Conservation (phyloP, 116 monocot genomes). For the Trichopus zeylanicus region DNA sequence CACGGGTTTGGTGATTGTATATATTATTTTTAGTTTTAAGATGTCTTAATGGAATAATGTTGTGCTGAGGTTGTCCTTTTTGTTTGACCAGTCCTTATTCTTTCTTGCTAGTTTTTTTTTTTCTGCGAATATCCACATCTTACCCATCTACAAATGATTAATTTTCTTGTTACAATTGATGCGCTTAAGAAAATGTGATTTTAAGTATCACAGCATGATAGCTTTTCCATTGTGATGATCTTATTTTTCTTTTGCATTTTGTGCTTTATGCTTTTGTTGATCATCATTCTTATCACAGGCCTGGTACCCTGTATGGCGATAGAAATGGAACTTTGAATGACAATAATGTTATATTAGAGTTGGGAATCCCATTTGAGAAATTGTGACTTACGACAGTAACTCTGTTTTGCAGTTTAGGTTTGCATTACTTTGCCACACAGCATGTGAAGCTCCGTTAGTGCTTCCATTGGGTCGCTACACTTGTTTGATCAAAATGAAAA, state of each 20-base stretch:
- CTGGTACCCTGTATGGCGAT: conserved; percentile 57
- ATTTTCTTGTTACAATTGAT: too few species aligned
- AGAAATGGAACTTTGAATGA: conserved; percentile 39
- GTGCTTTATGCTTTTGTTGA: conserved; percentile 8
- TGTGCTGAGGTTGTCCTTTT: too few species aligned
- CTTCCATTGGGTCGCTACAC: conserved; percentile 32
- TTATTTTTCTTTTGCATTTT: background rate
- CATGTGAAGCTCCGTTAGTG: conserved; percentile 60
- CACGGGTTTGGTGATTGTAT: background rate
- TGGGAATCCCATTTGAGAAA: background rate
- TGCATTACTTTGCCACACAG: conserved; percentile 40
- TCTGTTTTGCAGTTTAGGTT: conserved; percentile 51
- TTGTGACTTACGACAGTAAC: background rate
- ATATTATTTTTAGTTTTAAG: background rate
- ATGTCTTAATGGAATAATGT: background rate
- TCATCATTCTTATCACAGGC: conserved; percentile 47
- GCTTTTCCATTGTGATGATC: background rate
- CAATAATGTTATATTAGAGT: conserved; percentile 18
- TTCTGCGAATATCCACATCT: too few species aligned
- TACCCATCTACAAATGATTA: too few species aligned
- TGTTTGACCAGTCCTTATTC: background rate
- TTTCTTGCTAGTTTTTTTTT: background rate
- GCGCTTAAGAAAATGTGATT: background rate
- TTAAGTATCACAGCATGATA: background rate
- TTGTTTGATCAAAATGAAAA: too few species aligned